These are phyloP conservation scores for Aspergillus tamarii DNA, from an alignment of 2,329 filamentous ascomycete genomes.

Conservation along the genomic window DNA sequence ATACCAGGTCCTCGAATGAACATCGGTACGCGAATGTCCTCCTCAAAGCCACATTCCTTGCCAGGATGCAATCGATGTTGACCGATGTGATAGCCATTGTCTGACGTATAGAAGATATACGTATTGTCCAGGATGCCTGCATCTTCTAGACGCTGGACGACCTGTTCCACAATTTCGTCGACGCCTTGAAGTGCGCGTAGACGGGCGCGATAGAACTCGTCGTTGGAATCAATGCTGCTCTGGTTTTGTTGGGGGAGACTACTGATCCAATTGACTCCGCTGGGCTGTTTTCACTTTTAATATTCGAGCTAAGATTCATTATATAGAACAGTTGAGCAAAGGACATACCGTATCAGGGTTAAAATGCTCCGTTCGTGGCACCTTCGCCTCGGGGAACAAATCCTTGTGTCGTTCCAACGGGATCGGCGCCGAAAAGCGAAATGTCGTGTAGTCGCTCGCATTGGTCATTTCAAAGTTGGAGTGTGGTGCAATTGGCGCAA, in stretches of 20 bases:
- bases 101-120: constrained; percentile 60
- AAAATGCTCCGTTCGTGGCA: constrained; percentile 66
- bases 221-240: constrained; percentile 51
- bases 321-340: too few species aligned
- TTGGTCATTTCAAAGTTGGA: constrained; percentile 51
- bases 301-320: not conserved
- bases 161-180: constrained; percentile 53
- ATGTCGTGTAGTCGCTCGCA: constrained; percentile 31
- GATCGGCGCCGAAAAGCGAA: constrained; percentile 50
- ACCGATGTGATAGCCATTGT: constrained; percentile 63
- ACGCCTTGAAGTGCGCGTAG: constrained; percentile 54
- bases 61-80: constrained; percentile 60
- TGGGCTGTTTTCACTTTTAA: constrained; percentile 27
- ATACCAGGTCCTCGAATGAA: constrained; percentile 61
- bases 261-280: constrained; percentile 49
- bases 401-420: constrained; percentile 62
- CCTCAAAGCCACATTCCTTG: constrained; percentile 59
- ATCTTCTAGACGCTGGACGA: constrained; percentile 44
- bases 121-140: constrained; percentile 51
- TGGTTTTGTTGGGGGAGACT: constrained; percentile 46
- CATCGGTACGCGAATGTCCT: constrained; percentile 61
- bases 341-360: constrained; percentile 59
- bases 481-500: constrained; percentile 69
- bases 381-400: constrained; percentile 62
- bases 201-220: constrained; percentile 52